phyloP scores from a whole-genome alignment of 352 stramenopile species.

The Phytophthora nicotianae region DNA sequence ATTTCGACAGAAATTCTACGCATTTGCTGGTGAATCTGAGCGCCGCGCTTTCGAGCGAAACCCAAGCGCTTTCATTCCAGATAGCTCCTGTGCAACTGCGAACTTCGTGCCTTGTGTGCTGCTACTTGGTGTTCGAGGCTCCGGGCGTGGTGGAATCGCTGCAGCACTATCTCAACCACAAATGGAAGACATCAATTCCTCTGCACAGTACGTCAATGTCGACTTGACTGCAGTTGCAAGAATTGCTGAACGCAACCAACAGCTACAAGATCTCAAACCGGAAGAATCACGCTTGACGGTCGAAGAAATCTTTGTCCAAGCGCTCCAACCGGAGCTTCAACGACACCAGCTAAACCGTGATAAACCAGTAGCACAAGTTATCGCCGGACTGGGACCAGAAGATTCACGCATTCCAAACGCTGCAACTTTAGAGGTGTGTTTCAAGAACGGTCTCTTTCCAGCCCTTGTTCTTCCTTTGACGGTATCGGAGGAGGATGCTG shows the following conservation, averaged over 20 bases:
- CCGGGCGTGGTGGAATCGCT: slow-evolving; percentile 20
- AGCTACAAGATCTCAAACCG: slow-evolving; percentile 31
- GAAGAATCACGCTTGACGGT: slow-evolving; percentile 23
- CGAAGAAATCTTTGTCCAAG: slow-evolving; percentile 25
- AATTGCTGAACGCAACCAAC: slow-evolving; percentile 11
- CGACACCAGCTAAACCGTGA: neutral
- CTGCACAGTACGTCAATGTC: slow-evolving; percentile 23
- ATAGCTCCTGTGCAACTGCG: slow-evolving; percentile 25
- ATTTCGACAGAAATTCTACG: slow-evolving; percentile 57
- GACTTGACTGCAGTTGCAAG: slow-evolving; percentile 15
- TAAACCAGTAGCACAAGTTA: slow-evolving; percentile 22
- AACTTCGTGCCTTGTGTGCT: slow-evolving; percentile 48
- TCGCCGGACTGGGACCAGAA: slow-evolving; percentile 33
- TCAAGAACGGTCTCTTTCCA: slow-evolving; percentile 54
- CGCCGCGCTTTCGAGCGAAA: slow-evolving; percentile 56
- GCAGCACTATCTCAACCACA: slow-evolving; percentile 5
- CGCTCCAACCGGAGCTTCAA: slow-evolving; percentile 29
- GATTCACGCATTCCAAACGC: slow-evolving; percentile 41
- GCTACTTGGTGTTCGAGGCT: slow-evolving; percentile 58
- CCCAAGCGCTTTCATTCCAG: slow-evolving; percentile 49
- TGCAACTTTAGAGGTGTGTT: slow-evolving; percentile 47
- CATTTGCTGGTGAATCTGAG: slow-evolving; percentile 53
- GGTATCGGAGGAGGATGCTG: slow-evolving; percentile 32
- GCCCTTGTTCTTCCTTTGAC: slow-evolving; percentile 53
- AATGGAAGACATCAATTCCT: neutral